phyloP scores from a whole-genome alignment of 306 rosid species.

The Quercus gilva region DNA sequence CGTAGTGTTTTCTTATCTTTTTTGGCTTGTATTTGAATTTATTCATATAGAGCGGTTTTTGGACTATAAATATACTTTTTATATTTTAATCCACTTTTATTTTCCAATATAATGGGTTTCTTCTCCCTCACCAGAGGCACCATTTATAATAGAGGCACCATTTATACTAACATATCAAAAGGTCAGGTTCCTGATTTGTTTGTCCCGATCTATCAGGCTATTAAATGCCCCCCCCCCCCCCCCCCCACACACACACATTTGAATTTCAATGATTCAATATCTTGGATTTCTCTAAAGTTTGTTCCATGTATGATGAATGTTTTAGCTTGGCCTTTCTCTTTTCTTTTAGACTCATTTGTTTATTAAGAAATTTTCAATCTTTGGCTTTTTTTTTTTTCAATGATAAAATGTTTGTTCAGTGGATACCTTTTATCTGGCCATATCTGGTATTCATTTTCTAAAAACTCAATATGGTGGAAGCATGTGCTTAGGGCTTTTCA shows the following conservation, averaged over 20 bases:
- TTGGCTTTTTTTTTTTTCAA: neutral
- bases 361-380: neutral
- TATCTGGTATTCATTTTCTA: too few species aligned
- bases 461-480: neutral
- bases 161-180: neutral
- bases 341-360: neutral
- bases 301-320: neutral
- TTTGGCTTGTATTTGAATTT: neutral
- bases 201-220: neutral
- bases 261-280: too few species aligned
- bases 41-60: neutral
- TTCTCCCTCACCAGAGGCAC: neutral
- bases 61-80: neutral
- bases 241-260: too few species aligned
- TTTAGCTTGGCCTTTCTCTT: neutral
- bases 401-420: neutral
- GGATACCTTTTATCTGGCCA: too few species aligned
- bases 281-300: too few species aligned
- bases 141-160: neutral
- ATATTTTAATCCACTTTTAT: neutral
- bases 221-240: neutral
- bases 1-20: neutral
- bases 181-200: neutral
- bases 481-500: neutral
- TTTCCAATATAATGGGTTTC: neutral